Conservation (phyloP, 805 yeast genomes). For the Metschnikowia continentalis region DNA sequence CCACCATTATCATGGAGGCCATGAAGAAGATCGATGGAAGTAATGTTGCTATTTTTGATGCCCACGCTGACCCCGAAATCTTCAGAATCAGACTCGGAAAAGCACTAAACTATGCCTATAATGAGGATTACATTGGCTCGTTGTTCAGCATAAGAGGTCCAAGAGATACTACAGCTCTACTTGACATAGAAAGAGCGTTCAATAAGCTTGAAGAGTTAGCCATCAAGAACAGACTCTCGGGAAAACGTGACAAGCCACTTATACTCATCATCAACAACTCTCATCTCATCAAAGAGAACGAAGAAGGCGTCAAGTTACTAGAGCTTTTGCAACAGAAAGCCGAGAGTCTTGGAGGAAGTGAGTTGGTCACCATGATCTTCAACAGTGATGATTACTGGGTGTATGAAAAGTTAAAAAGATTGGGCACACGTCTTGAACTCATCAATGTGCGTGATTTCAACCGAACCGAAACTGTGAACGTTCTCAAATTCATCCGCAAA, state of each 20-base stretch:
- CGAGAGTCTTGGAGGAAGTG: constrained; percentile 69
- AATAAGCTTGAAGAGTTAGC: constrained; percentile 73
- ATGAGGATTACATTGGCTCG: constrained; percentile 80
- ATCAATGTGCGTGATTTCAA: constrained; percentile 63
- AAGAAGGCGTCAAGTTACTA: constrained; percentile 64
- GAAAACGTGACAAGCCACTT: constrained; percentile 48
- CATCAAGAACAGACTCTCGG: constrained; percentile 38
- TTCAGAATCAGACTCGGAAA: constrained; percentile 72
- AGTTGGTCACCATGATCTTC: constrained; percentile 65
- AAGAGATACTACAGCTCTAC: constrained; percentile 74
- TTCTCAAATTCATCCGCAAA: constrained; percentile 49
- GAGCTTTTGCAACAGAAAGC: constrained; percentile 83
- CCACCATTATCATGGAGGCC: constrained; percentile 68
- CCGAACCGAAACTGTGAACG: constrained; percentile 50
- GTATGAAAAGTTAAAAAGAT: constrained; percentile 65
- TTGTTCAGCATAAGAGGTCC: constrained; percentile 80
- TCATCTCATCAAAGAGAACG: constrained; percentile 72
- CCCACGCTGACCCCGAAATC: constrained; percentile 82
- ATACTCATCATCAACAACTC: constrained; percentile 69
- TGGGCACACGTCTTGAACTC: constrained; percentile 73
- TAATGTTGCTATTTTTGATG: constrained; percentile 70
- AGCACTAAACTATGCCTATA: constrained; percentile 67
- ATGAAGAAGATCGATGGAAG: constrained; percentile 59
- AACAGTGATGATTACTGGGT: constrained; percentile 87
- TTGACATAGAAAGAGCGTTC: constrained; percentile 82